Evolutionary conservation across 1,284 basidiomycete genomes (phyloP).

Genomic region (Neotropicomus parvogracilis): DNA sequence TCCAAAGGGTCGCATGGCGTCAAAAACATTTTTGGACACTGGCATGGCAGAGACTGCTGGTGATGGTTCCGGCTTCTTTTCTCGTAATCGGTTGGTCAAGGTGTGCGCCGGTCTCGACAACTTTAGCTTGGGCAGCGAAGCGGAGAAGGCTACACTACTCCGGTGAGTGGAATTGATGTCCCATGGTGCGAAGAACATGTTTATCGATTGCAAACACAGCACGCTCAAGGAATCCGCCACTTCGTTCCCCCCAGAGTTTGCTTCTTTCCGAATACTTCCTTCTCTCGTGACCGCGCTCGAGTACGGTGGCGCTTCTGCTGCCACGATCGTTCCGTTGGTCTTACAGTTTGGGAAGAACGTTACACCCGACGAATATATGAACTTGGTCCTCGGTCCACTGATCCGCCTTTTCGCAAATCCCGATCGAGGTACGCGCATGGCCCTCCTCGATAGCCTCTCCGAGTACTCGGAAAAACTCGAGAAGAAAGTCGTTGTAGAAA

Average conservation of each 20-base stretch:
- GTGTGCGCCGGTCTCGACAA: constrained; percentile 85
- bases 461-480: constrained; percentile 89
- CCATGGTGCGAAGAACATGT: background rate
- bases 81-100: constrained; percentile 78
- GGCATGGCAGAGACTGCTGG: constrained; percentile 67
- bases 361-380: constrained; percentile 68
- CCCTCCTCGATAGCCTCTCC: constrained; percentile 80
- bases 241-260: constrained; percentile 85
- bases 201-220: constrained; percentile 35
- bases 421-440: constrained; percentile 92
- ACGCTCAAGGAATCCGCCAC: constrained; percentile 76
- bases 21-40: constrained; percentile 74
- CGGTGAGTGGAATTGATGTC: constrained; percentile 42
- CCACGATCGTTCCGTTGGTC: constrained; percentile 78
- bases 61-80: constrained; percentile 75
- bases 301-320: constrained; percentile 78
- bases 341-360: constrained; percentile 76
- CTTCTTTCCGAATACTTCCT: constrained; percentile 84
- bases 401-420: constrained; percentile 83
- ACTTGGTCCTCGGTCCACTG: constrained; percentile 71
- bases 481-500: constrained; percentile 78
- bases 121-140: constrained; percentile 81
- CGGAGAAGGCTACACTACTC: constrained; percentile 76
- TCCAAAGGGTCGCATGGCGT: constrained; percentile 72
- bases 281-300: constrained; percentile 83